Conservation (phyloP, 768 basidiomycete genomes). For the Pulveroboletus ravenelii region DNA sequence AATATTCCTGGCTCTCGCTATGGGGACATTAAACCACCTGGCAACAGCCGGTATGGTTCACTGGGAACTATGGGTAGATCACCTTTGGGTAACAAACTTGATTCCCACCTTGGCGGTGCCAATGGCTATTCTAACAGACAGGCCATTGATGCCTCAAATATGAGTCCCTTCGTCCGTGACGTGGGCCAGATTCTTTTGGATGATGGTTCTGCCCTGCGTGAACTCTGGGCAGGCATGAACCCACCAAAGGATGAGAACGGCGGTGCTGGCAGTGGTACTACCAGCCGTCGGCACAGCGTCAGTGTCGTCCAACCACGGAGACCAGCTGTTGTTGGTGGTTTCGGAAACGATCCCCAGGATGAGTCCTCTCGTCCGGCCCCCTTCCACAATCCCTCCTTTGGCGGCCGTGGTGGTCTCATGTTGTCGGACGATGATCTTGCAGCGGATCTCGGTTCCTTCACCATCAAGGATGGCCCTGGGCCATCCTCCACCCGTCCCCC, state of each 20-base stretch:
- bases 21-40: conserved; percentile 60
- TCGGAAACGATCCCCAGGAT: conserved; percentile 46
- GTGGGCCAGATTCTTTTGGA: conserved; percentile 74
- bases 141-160: conserved; percentile 61
- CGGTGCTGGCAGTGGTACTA: conserved; percentile 68
- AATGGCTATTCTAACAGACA: conserved; percentile 45
- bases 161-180: conserved; percentile 83
- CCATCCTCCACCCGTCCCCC: conserved; percentile 48
- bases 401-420: conserved; percentile 56
- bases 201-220: conserved; percentile 66
- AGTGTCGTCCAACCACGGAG: conserved; percentile 75
- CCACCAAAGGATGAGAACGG: conserved; percentile 61
- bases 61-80: conserved; percentile 55
- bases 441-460: conserved; percentile 60
- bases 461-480: conserved; percentile 33
- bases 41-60: conserved; percentile 58
- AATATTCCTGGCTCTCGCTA: conserved; percentile 52
- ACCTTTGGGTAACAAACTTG: conserved; percentile 47
- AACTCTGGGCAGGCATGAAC: conserved; percentile 71
- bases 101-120: conserved; percentile 43
- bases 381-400: conserved; percentile 33
- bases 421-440: conserved; percentile 80
- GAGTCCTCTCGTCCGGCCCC: conserved; percentile 32
- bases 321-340: conserved; percentile 56
- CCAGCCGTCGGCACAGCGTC: conserved; percentile 79